Base-by-base conservation (phyloP, 495 filamentous ascomycete genomes). In the Penicillium parvum region DNA sequence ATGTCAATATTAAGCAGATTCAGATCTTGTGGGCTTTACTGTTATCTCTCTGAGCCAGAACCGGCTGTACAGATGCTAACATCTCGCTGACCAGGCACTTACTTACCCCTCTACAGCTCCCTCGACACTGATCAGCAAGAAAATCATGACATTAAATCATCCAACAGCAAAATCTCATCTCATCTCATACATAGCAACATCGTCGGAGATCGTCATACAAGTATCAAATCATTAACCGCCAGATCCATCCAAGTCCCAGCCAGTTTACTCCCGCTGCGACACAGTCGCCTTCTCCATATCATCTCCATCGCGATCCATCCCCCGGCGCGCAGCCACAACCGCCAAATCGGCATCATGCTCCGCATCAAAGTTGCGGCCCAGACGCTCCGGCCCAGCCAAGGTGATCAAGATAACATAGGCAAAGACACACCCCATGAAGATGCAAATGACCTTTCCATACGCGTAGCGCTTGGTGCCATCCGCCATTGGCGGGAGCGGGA, bases 351-450 rank as follows among this genome's bases (percentile, higher is more conserved):
- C 60, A 59, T 88, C 86, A 47, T 82, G 69, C 27, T 65, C 74
- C 1, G 82, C 81, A 40, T 82, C 83, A 66, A 90, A 85, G 16
- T 73, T 63, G 7, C 78, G 67, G 11, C 79, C 75, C 38, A 88
- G 49, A 28, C 79, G 75, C 69, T 96, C 90, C 0, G 90, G 90
- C 0, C 90, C 90, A 1, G 88, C 45, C 11, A 94, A 53, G 0
- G 85, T 85, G 15, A 94, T 49, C 0, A 92, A 0, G 47, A 95
- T 88, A 6, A 82, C 74, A 57, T 94, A 96, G 5, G 63, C 83
- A 62, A 82, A 95, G n/a, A 95, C 90, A 51, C 86, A 90, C 3
- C 78, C 90, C 86, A 95, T 88, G 61, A 95, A 90, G 53, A 96
- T 92, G 45, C 85, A 88, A 50, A 96, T 90, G 3, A 96, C 90